phyloP scores from a whole-genome alignment of 2,329 filamentous ascomycete species.

The Sarocladiaceae sp. region DNA sequence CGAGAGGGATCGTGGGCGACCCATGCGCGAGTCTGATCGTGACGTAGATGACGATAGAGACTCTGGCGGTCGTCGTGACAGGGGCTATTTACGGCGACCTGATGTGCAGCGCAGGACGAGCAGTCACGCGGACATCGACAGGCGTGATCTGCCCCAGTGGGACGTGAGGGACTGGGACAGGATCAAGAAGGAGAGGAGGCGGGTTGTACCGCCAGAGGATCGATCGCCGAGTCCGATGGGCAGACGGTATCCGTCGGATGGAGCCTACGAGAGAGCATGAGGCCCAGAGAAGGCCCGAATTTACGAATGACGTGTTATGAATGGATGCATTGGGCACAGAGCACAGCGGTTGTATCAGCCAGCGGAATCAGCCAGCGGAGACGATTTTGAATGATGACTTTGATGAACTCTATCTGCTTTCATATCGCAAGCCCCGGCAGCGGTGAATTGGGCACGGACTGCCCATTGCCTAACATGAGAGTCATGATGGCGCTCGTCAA shows the following conservation, averaged over 20 bases:
- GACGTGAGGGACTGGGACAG: slow-evolving; percentile 24
- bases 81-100: slow-evolving; percentile 30
- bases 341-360: neutral
- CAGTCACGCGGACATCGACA: slow-evolving; percentile 43
- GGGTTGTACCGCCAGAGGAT: slow-evolving; percentile 27
- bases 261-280: slow-evolving; percentile 21
- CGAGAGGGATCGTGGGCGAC: slow-evolving; percentile 26
- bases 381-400: neutral
- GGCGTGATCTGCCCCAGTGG: slow-evolving; percentile 28
- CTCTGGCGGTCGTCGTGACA: slow-evolving; percentile 23
- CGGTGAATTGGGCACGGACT: no score
- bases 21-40: slow-evolving; percentile 22
- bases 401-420: no score
- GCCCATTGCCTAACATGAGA: no score
- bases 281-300: slow-evolving; percentile 12
- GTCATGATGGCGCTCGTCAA: no score
- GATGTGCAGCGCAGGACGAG: slow-evolving; percentile 38
- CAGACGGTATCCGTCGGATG: slow-evolving; percentile 30
- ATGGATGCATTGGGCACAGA: neutral
- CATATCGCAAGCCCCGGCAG: no score
- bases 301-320: neutral
- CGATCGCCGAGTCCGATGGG: slow-evolving; percentile 23
- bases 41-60: slow-evolving; percentile 28
- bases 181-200: slow-evolving; percentile 26
- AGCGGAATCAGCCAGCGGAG: neutral